phyloP scores from a whole-genome alignment of 176 grass and related monocot species.

The Thinopyrum elongatum region DNA sequence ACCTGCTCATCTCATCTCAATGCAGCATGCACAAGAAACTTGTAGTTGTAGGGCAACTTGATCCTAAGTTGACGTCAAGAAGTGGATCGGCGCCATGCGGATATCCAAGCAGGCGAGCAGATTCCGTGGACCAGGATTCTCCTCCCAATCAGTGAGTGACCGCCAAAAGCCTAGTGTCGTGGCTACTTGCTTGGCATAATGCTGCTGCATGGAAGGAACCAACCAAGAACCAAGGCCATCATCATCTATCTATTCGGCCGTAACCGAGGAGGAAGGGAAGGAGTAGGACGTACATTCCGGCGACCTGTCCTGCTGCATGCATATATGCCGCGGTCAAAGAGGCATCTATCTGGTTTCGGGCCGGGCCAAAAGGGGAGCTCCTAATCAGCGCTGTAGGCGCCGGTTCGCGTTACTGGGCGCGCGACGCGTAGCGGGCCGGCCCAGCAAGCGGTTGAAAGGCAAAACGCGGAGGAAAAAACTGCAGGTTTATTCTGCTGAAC shows the following conservation, averaged over 20 bases:
- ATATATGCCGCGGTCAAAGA: conserved; percentile 34
- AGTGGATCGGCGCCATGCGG: background rate
- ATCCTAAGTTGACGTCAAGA: background rate
- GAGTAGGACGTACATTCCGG: conserved; percentile 6
- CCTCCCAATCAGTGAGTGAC: conserved; percentile 36
- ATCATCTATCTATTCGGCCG: background rate
- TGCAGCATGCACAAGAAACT: background rate
- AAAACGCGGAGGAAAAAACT: no score
- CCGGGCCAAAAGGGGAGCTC: no score
- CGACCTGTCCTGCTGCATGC: no score
- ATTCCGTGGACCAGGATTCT: conserved; percentile 18
- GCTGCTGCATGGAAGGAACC: background rate
- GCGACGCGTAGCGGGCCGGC: no score
- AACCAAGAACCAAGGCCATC: conserved; percentile 15
- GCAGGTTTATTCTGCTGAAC: no score
- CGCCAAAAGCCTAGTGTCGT: conserved; percentile 23
- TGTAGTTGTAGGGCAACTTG: background rate
- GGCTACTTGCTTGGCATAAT: conserved; percentile 25
- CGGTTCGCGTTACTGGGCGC: no score
- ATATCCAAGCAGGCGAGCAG: background rate
- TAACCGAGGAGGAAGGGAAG: background rate
- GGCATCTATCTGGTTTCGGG: conserved; percentile 22
- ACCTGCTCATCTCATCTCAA: background rate
- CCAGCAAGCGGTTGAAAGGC: no score
- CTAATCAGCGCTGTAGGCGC: no score